Evolutionary conservation across 179 eudicot genomes (phyloP).

Genomic region (Vitellaria paradoxa): DNA sequence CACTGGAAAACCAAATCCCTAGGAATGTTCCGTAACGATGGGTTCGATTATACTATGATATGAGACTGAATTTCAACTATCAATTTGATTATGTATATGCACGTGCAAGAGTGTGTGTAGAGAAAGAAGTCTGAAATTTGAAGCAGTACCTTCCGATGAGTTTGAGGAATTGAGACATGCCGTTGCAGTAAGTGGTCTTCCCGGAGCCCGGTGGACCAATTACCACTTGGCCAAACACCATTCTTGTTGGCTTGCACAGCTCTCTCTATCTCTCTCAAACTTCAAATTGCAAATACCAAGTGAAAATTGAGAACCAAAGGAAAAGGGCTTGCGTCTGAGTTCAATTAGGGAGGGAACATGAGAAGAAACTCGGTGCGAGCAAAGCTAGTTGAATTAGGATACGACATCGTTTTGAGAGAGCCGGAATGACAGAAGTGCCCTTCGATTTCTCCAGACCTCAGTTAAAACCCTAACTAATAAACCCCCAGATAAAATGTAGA

Average conservation of each 20-base stretch:
- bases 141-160: conserved; percentile 66
- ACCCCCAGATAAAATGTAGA: neutral
- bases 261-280: neutral
- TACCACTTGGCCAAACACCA: conserved; percentile 94
- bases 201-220: conserved; percentile 99
- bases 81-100: neutral
- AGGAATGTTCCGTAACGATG: neutral
- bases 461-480: neutral
- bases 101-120: neutral
- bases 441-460: too few species aligned
- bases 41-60: neutral
- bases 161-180: conserved; percentile 88
- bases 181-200: conserved; percentile 96
- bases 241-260: conserved; percentile 9
- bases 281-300: neutral
- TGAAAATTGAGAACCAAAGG: neutral
- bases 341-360: too few species aligned
- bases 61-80: neutral
- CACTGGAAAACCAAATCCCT: neutral
- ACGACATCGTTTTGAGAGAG: too few species aligned
- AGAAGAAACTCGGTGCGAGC: too few species aligned
- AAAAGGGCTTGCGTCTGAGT: neutral
- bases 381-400: too few species aligned
- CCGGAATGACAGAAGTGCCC: too few species aligned
- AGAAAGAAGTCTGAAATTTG: neutral